Conservation (phyloP, 352 stramenopile genomes). For the Pythium chondricola region DNA sequence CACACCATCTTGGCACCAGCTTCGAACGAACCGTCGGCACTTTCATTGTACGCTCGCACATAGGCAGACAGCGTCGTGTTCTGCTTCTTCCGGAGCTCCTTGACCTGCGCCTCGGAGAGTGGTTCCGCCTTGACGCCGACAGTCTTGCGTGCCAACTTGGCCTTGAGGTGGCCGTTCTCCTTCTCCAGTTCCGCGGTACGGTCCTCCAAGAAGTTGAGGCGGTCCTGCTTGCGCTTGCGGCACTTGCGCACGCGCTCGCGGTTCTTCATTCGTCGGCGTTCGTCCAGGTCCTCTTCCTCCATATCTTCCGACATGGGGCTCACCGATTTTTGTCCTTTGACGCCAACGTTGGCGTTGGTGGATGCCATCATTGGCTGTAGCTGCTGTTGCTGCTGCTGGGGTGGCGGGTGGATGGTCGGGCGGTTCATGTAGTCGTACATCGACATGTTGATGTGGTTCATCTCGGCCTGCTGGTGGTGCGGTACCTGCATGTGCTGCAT, state of each 20-base stretch:
- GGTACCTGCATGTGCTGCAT: slow-evolving; percentile 42
- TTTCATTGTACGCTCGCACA: slow-evolving; percentile 69
- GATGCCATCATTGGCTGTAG: no score
- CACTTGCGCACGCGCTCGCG: slow-evolving; percentile 85
- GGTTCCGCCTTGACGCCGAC: slow-evolving; percentile 34
- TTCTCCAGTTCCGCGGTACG: slow-evolving; percentile 79
- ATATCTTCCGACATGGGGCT: slow-evolving; percentile 58
- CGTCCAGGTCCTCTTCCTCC: slow-evolving; percentile 71
- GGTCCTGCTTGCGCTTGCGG: slow-evolving; percentile 84
- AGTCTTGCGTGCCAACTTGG: slow-evolving; percentile 62
- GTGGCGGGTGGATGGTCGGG: slow-evolving; percentile 40
- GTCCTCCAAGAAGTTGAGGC: slow-evolving; percentile 82
- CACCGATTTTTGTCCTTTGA: slow-evolving; percentile 37
- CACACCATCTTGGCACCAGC: slow-evolving; percentile 45
- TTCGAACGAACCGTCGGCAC: slow-evolving; percentile 44
- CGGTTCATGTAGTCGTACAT: slow-evolving; percentile 86
- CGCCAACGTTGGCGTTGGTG: no score
- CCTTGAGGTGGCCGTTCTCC: slow-evolving; percentile 68
- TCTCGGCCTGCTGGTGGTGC: slow-evolving; percentile 44
- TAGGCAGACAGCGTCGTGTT: slow-evolving; percentile 69
- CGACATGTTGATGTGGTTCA: slow-evolving; percentile 68
- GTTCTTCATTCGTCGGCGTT: slow-evolving; percentile 85
- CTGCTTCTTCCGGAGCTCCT: slow-evolving; percentile 78
- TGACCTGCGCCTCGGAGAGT: slow-evolving; percentile 48
- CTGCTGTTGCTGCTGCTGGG: no score